Percentiles rank a stretch among this genome's conserved stretches.
Conservation (phyloP, 768 basidiomycete genomes). For the Boletus rubescentipes region DNA sequence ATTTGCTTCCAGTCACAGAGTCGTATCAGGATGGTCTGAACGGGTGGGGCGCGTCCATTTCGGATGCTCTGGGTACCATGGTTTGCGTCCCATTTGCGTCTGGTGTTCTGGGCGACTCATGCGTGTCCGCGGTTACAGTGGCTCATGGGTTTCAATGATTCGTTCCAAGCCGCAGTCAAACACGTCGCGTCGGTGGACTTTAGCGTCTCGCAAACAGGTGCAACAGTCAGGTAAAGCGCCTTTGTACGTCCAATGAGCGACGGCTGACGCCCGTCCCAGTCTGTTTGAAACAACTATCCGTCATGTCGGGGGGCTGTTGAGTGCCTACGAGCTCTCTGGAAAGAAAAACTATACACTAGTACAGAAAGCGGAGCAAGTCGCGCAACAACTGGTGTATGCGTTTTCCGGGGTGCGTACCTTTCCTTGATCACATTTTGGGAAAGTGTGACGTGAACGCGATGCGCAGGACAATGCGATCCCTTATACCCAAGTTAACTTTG, state of each 20-base stretch:
- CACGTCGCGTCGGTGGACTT: slow-evolving; percentile 57
- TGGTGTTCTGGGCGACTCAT: background rate
- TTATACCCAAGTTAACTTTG: slow-evolving; percentile 39
- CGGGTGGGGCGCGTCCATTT: slow-evolving; percentile 60
- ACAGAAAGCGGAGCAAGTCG: slow-evolving; percentile 60
- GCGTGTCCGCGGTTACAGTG: slow-evolving; percentile 35
- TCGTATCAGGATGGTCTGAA: slow-evolving; percentile 37
- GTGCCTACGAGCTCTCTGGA: slow-evolving; percentile 67
- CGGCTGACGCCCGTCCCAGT: slow-evolving; percentile 6
- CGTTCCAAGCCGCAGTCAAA: slow-evolving; percentile 55
- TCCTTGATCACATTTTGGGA: background rate
- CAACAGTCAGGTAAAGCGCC: slow-evolving; percentile 43
- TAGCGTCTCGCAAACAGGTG: slow-evolving; percentile 38
- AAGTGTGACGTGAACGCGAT: background rate
- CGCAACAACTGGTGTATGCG: slow-evolving; percentile 60
- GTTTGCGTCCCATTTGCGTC: slow-evolving; percentile 31
- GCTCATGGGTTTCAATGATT: slow-evolving; percentile 60
- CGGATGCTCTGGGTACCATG: slow-evolving; percentile 63
- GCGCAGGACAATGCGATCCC: slow-evolving; percentile 39
- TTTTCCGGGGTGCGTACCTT: slow-evolving; percentile 52
- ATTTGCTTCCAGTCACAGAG: slow-evolving; percentile 49
- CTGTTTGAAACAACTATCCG: slow-evolving; percentile 79
- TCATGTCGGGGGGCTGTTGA: slow-evolving; percentile 64
- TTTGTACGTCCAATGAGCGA: background rate
- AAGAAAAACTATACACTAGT: slow-evolving; percentile 49